These are phyloP conservation scores for Teratosphaeria gauchensis DNA, from an alignment of 2,329 filamentous ascomycete genomes.

Conservation along the genomic window DNA sequence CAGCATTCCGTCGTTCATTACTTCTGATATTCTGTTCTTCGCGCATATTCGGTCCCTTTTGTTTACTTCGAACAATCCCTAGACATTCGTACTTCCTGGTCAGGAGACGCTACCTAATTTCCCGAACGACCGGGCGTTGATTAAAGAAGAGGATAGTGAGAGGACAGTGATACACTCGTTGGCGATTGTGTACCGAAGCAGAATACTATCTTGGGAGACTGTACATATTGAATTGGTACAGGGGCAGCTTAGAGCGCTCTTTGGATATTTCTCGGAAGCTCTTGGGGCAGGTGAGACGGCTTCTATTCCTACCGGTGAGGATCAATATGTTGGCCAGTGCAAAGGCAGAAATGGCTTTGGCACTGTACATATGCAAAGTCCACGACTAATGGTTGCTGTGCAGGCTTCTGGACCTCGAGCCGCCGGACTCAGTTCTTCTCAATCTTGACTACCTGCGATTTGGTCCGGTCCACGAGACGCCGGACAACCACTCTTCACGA, in stretches of 20 bases:
- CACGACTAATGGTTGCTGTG: background rate
- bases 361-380: background rate
- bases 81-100: background rate
- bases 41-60: background rate
- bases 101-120: background rate
- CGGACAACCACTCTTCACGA: slow-evolving; percentile 45
- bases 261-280: background rate
- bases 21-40: slow-evolving; percentile 2
- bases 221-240: background rate
- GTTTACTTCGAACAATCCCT: slow-evolving; percentile 3
- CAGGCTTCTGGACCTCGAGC: background rate
- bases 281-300: background rate
- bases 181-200: background rate
- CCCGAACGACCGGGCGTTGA: background rate
- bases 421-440: background rate
- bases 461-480: background rate
- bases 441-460: background rate
- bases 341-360: background rate
- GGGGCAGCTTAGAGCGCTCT: background rate
- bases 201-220: background rate
- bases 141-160: background rate
- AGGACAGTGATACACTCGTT: background rate
- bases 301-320: background rate
- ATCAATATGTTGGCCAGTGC: background rate
- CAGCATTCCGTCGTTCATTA: slow-evolving; percentile 1